These are phyloP conservation scores for Basidiobolus meristosporus DNA, from an alignment of 371 early-diverging fungal species.

Conservation along the genomic window DNA sequence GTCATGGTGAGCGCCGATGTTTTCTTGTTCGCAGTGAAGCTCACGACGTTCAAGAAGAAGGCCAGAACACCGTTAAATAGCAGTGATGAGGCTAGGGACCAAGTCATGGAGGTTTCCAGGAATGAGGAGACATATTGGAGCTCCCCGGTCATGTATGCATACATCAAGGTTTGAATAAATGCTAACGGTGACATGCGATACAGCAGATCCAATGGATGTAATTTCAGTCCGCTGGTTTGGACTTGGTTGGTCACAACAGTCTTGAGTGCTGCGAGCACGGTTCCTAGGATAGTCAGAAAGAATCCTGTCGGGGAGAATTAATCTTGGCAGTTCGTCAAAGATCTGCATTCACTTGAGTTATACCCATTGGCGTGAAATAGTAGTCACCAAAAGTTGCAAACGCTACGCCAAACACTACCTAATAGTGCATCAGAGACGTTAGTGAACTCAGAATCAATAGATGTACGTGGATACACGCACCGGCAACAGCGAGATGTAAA, in stretches of 20 bases:
- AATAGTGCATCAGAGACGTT: not conserved
- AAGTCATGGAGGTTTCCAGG: slow-evolving; percentile 19
- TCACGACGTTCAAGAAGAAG: slow-evolving; percentile 60
- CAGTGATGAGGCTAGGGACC: slow-evolving; percentile 23
- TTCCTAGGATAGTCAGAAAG: slow-evolving; percentile 61
- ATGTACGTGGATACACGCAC: no score
- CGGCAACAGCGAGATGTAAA: slow-evolving; percentile 33
- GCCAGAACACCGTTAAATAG: slow-evolving; percentile 61
- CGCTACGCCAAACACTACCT: slow-evolving; percentile 60
- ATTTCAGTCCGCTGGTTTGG: slow-evolving; percentile 56
- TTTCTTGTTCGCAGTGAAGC: slow-evolving; percentile 69
- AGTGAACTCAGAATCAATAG: no score
- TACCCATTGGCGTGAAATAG: slow-evolving; percentile 35
- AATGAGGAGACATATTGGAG: slow-evolving; percentile 23
- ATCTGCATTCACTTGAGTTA: no score
- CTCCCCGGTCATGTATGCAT: slow-evolving; percentile 52
- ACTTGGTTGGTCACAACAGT: slow-evolving; percentile 68
- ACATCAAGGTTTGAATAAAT: slow-evolving; percentile 45
- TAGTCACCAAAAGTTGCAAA: slow-evolving; percentile 73
- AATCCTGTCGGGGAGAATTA: slow-evolving; percentile 40
- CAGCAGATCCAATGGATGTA: slow-evolving; percentile 65
- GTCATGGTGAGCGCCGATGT: slow-evolving; percentile 75
- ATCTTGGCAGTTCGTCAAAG: no score
- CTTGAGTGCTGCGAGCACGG: slow-evolving; percentile 59
- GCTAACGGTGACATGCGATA: slow-evolving; percentile 68